Conservation (phyloP, 192 early-diverging fungal genomes). For the Rhizophagus prolifer region DNA sequence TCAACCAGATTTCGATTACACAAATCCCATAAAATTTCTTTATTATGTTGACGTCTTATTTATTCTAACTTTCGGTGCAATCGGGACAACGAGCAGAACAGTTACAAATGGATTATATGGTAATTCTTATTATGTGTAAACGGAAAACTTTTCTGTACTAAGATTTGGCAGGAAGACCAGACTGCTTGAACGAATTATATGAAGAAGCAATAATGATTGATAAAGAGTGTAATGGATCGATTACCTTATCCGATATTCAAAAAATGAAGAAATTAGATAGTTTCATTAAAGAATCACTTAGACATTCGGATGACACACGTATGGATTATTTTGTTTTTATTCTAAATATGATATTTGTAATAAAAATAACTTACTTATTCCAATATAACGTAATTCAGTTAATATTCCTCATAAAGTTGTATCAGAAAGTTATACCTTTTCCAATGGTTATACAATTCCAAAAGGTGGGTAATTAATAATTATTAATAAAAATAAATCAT, state of each 20-base stretch:
- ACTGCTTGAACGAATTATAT: conserved; percentile 7
- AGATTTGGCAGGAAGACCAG: conserved; percentile 6
- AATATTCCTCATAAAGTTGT: not conserved
- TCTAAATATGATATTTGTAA: not conserved
- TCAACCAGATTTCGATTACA: not conserved
- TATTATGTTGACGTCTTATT: not conserved
- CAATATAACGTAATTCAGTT: not conserved
- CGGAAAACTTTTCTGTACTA: no score
- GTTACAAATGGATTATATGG: not conserved
- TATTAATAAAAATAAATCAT: no score
- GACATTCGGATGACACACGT: not conserved
- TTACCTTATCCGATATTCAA: not conserved
- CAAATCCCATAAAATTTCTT: not conserved
- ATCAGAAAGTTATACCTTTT: not conserved
- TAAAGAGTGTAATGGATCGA: not conserved
- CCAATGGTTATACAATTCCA: conserved; percentile 11
- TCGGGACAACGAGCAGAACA: not conserved
- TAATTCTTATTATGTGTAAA: no score
- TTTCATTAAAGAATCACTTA: conserved; percentile 11
- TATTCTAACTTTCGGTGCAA: not conserved
- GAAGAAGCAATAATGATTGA: not conserved
- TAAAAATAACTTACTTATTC: not conserved
- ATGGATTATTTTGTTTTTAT: not conserved
- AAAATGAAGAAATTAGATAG: conserved; percentile 19
- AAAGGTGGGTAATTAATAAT: not conserved